Conservation (phyloP, 202 grass and related monocot species). For the Panicum hallii region DNA sequence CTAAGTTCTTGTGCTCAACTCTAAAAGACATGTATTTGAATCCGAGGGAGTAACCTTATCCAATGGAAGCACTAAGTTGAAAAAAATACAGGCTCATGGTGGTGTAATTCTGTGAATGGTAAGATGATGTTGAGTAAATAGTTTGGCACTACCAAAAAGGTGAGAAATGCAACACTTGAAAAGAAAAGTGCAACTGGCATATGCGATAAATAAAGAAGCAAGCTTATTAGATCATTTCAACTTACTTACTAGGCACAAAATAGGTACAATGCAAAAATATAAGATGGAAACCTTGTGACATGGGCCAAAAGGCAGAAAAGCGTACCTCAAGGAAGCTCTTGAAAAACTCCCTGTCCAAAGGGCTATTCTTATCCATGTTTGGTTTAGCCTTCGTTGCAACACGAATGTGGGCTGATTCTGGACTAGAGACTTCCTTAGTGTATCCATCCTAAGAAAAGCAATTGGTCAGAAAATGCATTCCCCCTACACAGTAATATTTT, state of each 20-base stretch:
- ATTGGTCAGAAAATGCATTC: neutral
- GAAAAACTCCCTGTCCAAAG: conserved; percentile 62
- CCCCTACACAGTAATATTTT: neutral
- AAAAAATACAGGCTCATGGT: neutral
- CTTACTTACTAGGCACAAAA: neutral
- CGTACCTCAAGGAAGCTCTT: conserved; percentile 66
- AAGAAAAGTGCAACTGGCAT: conserved; percentile 26
- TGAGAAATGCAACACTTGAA: no score
- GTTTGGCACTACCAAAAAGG: no score
- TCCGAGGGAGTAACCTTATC: no score
- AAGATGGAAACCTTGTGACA: neutral
- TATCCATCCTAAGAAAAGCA: conserved; percentile 69
- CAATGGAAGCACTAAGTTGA: no score
- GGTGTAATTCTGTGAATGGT: neutral
- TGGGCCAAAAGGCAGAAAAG: neutral
- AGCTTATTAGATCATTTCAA: neutral
- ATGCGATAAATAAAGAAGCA: neutral
- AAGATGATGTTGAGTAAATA: conserved; percentile 23
- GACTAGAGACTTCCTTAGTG: conserved; percentile 66
- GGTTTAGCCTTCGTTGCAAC: conserved; percentile 69
- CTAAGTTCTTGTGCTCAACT: no score
- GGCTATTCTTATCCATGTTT: conserved; percentile 58
- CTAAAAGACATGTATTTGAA: no score
- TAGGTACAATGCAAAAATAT: neutral
- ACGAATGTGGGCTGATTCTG: conserved; percentile 52